These are phyloP conservation scores for Camillea tinctor DNA, from an alignment of 2,329 filamentous ascomycete genomes.

Conservation along the genomic window DNA sequence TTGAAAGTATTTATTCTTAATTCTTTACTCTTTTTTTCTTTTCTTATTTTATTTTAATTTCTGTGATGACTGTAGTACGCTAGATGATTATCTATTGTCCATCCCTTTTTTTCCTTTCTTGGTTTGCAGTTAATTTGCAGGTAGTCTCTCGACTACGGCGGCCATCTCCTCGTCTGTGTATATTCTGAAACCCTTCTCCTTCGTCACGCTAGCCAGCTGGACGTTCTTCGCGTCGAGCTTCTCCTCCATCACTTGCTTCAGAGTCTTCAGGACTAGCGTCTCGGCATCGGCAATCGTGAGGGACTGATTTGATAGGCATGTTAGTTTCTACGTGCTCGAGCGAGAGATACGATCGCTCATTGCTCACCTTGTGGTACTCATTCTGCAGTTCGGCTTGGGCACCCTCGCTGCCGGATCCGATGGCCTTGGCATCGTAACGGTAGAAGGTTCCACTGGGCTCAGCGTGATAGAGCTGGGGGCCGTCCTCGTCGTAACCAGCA, in stretches of 20 bases:
- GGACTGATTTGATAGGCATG: constrained; percentile 51
- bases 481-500: constrained; percentile 95
- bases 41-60: neutral
- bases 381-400: constrained; percentile 98
- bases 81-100: neutral
- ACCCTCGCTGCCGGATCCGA: constrained; percentile 94
- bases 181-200: constrained; percentile 97
- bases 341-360: neutral
- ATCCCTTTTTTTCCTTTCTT: too few species aligned
- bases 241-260: constrained; percentile 99
- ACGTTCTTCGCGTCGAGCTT: constrained; percentile 99
- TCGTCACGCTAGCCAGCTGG: constrained; percentile 94
- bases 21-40: too few species aligned
- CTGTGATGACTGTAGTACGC: neutral
- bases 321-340: neutral
- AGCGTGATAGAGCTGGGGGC: constrained; percentile 94
- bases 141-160: constrained; percentile 80
- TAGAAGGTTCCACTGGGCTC: constrained; percentile 99
- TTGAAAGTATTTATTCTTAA: too few species aligned
- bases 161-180: constrained; percentile 98
- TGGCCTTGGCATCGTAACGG: constrained; percentile 97
- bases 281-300: constrained; percentile 91
- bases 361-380: constrained; percentile 84
- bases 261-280: constrained; percentile 90
- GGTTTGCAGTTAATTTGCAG: constrained; percentile 52